A percentile compares a stretch with the other conserved stretches of the same genome.
Evolutionary conservation across 345 rosid genomes (phyloP).

Genomic region (Salix brachista): DNA sequence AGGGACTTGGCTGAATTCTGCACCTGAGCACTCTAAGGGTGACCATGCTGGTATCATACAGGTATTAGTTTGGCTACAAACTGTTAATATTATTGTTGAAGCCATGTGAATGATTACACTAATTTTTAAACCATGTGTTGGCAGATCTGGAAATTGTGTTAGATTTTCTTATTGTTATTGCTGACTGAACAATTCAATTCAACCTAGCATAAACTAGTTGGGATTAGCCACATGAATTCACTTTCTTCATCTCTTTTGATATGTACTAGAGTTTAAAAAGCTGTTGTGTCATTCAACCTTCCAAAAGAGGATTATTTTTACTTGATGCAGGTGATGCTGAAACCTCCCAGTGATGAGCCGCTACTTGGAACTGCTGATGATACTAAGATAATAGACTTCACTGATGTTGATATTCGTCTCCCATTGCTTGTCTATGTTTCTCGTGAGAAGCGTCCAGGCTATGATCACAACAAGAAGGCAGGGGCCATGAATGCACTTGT

Average conservation of each 20-base stretch:
- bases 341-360: slow-evolving; percentile 95
- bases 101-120: background rate
- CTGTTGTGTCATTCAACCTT: background rate
- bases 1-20: slow-evolving; percentile 78
- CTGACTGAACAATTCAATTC: background rate
- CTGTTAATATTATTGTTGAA: background rate
- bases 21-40: slow-evolving; percentile 70
- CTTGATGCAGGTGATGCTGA: slow-evolving; percentile 77
- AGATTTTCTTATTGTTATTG: background rate
- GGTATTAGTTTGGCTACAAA: slow-evolving; percentile 36
- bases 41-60: slow-evolving; percentile 96
- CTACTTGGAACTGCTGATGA: slow-evolving; percentile 66
- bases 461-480: slow-evolving; percentile 98
- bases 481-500: slow-evolving; percentile 99
- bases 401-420: slow-evolving; percentile 89
- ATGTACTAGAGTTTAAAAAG: background rate
- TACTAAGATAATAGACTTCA: slow-evolving; percentile 53
- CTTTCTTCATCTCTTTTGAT: background rate
- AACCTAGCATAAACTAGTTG: background rate
- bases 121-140: background rate
- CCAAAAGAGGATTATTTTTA: background rate
- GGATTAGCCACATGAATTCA: background rate
- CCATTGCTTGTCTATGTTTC: slow-evolving; percentile 96
- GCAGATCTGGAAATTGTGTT: background rate
- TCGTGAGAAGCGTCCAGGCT: slow-evolving; percentile 98